phyloP scores from a whole-genome alignment of 1,139 yeast genomes.

The Sugiyamaella castrensis region DNA sequence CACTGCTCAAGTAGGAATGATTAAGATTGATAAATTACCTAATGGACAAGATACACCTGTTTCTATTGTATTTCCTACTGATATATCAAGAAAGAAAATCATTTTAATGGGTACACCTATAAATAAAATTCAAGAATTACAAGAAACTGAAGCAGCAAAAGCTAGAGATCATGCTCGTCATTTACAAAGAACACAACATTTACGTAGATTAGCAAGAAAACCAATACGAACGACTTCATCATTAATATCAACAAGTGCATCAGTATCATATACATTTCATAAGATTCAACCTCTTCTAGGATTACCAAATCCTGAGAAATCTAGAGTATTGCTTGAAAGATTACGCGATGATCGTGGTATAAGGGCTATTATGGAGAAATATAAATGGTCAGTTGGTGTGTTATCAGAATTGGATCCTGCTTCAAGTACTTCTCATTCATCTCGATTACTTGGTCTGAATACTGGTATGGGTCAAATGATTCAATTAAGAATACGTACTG shows the following conservation, averaged over 20 bases:
- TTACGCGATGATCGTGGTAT: slow-evolving; percentile 39
- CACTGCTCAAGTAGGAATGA: slow-evolving; percentile 31
- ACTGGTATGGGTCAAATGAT: slow-evolving; percentile 39
- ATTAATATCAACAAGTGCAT: slow-evolving; percentile 10
- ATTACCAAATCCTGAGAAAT: slow-evolving; percentile 35
- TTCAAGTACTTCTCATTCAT: slow-evolving; percentile 34
- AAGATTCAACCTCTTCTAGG: slow-evolving; percentile 35
- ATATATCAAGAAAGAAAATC: slow-evolving; percentile 26
- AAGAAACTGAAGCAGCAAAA: slow-evolving; percentile 29
- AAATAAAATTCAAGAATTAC: slow-evolving; percentile 27
- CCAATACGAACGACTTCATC: slow-evolving; percentile 12
- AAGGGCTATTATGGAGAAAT: slow-evolving; percentile 38
- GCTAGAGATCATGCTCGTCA: slow-evolving; percentile 25
- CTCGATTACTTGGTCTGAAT: slow-evolving; percentile 37
- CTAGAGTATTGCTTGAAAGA: slow-evolving; percentile 33
- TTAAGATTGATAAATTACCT: slow-evolving; percentile 23
- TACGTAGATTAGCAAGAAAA: slow-evolving; percentile 18
- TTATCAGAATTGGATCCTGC: slow-evolving; percentile 43
- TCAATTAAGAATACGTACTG: slow-evolving; percentile 41
- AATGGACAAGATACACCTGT: slow-evolving; percentile 20
- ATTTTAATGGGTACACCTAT: slow-evolving; percentile 33
- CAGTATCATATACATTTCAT: slow-evolving; percentile 34
- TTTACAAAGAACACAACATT: slow-evolving; percentile 16
- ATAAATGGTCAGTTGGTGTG: slow-evolving; percentile 38
- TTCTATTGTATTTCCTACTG: slow-evolving; percentile 23